These are phyloP conservation scores for Blastosporella zonata DNA, from an alignment of 1,284 basidiomycete species.

Conservation along the genomic window DNA sequence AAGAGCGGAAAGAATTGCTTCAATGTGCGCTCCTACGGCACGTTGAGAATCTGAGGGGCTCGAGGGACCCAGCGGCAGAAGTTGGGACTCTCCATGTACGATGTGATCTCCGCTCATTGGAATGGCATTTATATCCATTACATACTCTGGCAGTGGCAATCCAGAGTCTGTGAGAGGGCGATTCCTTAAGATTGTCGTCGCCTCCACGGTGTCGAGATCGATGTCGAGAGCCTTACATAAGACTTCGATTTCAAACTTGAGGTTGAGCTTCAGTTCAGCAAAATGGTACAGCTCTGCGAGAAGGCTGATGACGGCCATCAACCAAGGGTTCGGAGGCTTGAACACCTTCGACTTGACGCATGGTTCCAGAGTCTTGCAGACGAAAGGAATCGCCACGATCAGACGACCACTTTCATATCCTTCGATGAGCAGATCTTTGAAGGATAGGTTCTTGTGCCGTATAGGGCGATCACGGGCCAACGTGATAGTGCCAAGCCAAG, in stretches of 20 bases:
- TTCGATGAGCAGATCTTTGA: conserved; percentile 95
- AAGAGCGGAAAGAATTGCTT: conserved; percentile 75
- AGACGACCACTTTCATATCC: conserved; percentile 92
- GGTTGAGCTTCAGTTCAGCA: conserved; percentile 93
- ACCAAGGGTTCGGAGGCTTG: conserved; percentile 96
- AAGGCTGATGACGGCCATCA: conserved; percentile 92
- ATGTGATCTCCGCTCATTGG: conserved; percentile 62
- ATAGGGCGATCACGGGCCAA: conserved; percentile 92
- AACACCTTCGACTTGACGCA: conserved; percentile 90
- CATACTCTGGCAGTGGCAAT: conserved; percentile 67
- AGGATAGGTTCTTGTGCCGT: conserved; percentile 89
- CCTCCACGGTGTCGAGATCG: conserved; percentile 84
- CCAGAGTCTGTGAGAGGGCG: conserved; percentile 56
- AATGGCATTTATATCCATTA: conserved; percentile 65
- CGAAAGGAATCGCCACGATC: conserved; percentile 95
- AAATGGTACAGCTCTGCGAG: conserved; percentile 96
- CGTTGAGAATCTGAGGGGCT: conserved; percentile 59
- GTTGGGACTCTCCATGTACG: conserved; percentile 53
- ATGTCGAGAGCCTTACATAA: conserved; percentile 91
- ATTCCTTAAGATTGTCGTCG: conserved; percentile 79
- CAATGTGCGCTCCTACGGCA: conserved; percentile 67
- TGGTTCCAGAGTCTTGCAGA: conserved; percentile 95
- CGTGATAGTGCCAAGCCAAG: conserved; percentile 94
- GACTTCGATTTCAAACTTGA: conserved; percentile 99
- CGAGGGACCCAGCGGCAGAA: conserved; percentile 54